Evolutionary conservation across 352 stramenopile genomes (phyloP).

Genomic region (Pythium aphanidermatum): DNA sequence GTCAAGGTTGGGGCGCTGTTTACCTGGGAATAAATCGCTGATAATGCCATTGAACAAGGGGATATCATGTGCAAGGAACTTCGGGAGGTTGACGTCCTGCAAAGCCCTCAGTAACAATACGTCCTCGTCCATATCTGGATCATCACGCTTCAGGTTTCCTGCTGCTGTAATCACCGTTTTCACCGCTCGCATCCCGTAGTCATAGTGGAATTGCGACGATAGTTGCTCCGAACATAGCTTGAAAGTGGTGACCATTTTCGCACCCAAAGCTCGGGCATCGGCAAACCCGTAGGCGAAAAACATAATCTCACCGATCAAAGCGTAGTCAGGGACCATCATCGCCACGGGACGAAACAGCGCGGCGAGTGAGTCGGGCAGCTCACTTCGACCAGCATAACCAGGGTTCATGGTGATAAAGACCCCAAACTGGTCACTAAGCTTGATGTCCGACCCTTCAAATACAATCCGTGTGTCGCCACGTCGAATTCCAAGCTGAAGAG

Average conservation of each 20-base stretch:
- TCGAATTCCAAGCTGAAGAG: conserved; percentile 85
- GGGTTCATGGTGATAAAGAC: conserved; percentile 93
- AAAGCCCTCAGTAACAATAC: conserved; percentile 90
- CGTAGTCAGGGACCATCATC: conserved; percentile 92
- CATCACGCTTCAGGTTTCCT: conserved; percentile 88
- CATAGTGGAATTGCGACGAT: conserved; percentile 87
- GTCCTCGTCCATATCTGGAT: conserved; percentile 91
- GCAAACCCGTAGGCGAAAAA: conserved; percentile 87
- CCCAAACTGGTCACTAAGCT: conserved; percentile 87
- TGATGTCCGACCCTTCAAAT: conserved; percentile 95
- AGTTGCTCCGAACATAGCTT: conserved; percentile 89
- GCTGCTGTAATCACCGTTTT: conserved; percentile 88
- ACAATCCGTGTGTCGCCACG: conserved; percentile 81
- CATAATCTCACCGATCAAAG: conserved; percentile 88
- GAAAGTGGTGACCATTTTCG: conserved; percentile 88
- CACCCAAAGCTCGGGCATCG: conserved; percentile 41
- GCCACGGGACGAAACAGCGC: conserved; percentile 84
- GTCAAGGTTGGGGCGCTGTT: conserved; percentile 84
- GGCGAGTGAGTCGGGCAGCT: conserved; percentile 82
- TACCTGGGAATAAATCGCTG: conserved; percentile 92
- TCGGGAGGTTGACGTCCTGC: conserved; percentile 95
- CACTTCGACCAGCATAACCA: conserved; percentile 79
- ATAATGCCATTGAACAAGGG: conserved; percentile 95
- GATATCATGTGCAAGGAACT: conserved; percentile 94
- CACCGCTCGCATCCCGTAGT: conserved; percentile 89